Conservation (phyloP, 805 yeast genomes). For the Yamadazyma kitorensis region DNA sequence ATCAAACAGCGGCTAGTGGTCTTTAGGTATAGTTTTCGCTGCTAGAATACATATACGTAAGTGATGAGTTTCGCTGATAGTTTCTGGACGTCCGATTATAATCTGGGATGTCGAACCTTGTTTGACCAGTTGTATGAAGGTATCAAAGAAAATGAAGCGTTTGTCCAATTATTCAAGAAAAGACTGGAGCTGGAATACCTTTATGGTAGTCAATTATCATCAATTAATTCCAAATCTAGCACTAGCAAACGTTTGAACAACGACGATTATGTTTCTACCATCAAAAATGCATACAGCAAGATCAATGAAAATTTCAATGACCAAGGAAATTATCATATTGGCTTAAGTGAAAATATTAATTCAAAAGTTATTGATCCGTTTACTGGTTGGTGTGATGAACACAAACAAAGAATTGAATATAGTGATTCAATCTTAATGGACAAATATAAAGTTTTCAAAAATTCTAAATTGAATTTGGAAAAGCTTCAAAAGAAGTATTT, state of each 20-base stretch:
- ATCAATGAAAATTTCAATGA: constrained; percentile 50
- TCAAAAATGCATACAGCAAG: constrained; percentile 61
- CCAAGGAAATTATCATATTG: constrained; percentile 59
- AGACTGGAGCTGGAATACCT: constrained; percentile 70
- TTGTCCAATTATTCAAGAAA: constrained; percentile 59
- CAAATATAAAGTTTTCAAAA: constrained; percentile 52
- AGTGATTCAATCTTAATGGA: constrained; percentile 53
- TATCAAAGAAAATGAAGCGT: constrained; percentile 66
- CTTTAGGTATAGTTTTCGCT: background rate
- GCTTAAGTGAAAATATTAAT: constrained; percentile 61
- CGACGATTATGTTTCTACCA: constrained; percentile 62
- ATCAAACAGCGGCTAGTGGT: too few species aligned
- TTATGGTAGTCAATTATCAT: constrained; percentile 56
- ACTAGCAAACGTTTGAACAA: constrained; percentile 39
- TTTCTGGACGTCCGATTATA: constrained; percentile 73
- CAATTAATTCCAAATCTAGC: constrained; percentile 35
- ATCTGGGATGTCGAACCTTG: constrained; percentile 48
- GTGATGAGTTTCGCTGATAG: constrained; percentile 64
- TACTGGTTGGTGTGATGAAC: constrained; percentile 70
- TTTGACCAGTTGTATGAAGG: constrained; percentile 60
- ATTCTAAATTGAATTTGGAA: constrained; percentile 46
- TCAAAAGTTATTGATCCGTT: constrained; percentile 67
- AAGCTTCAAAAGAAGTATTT: constrained; percentile 66
- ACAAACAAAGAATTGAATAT: constrained; percentile 60
- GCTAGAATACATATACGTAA: background rate